These are phyloP conservation scores for Brassica carinata DNA, from an alignment of 345 rosid species.

Conservation along the genomic window DNA sequence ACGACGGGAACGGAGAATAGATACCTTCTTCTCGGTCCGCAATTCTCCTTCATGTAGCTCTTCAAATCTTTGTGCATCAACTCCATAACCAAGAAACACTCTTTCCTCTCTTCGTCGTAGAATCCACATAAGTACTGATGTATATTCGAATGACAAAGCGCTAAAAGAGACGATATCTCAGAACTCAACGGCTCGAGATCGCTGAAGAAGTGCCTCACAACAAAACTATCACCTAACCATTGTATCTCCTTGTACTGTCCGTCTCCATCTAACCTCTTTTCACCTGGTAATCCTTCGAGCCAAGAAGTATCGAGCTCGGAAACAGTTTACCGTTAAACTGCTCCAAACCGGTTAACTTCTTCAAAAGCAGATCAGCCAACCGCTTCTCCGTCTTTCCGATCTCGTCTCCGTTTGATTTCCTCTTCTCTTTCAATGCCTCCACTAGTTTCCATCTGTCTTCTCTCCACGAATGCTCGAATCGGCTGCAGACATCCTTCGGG, in stretches of 20 bases:
- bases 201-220: constrained; percentile 59
- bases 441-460: constrained; percentile 82
- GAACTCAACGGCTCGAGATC: constrained; percentile 55
- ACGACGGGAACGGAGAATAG: constrained; percentile 58
- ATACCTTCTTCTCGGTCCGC: constrained; percentile 58
- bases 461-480: constrained; percentile 59
- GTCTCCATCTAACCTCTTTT: constrained; percentile 57
- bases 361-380: constrained; percentile 61
- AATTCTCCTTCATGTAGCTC: constrained; percentile 66
- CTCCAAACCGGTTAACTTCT: constrained; percentile 54
- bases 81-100: constrained; percentile 76
- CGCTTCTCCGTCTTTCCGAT: constrained; percentile 55
- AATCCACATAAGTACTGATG: constrained; percentile 76
- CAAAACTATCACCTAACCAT: constrained; percentile 79
- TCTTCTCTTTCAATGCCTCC: constrained; percentile 67
- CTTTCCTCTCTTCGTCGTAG: constrained; percentile 70
- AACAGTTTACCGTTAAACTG: constrained; percentile 51
- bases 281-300: constrained; percentile 69
- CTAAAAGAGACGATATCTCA: constrained; percentile 61
- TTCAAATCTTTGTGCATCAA: constrained; percentile 69
- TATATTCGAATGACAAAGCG: constrained; percentile 79
- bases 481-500: constrained; percentile 49
- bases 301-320: constrained; percentile 61
- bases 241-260: constrained; percentile 76
- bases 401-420: constrained; percentile 39